Evolutionary conservation across 2,329 filamentous ascomycete species (phyloP).

Genomic region (Ustilaginoidea virens): DNA sequence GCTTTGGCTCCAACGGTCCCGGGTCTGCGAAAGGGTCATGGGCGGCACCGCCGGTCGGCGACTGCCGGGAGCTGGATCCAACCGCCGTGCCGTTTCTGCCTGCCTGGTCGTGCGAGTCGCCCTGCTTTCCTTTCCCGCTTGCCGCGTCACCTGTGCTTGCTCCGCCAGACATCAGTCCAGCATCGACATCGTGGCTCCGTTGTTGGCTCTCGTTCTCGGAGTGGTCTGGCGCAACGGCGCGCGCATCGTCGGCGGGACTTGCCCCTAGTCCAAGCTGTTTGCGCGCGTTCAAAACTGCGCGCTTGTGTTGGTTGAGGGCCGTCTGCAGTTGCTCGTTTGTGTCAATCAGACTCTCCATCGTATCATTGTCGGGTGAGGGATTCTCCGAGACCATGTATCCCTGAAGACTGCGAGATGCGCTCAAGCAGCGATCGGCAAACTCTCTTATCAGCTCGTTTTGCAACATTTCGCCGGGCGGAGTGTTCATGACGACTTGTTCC

Average conservation of each 20-base stretch:
- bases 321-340: conserved; percentile 83
- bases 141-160: conserved; percentile 1
- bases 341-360: conserved; percentile 84
- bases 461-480: conserved; percentile 59
- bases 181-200: not conserved
- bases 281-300: conserved; percentile 51
- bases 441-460: conserved; percentile 82
- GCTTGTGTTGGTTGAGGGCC: conserved; percentile 70
- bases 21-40: conserved; percentile 21
- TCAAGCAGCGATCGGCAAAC: conserved; percentile 74
- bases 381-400: conserved; percentile 68
- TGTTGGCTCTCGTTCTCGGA: conserved; percentile 9
- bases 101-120: conserved; percentile 12
- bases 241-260: conserved; percentile 13
- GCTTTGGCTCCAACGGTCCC: conserved; percentile 4
- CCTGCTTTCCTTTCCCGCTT: conserved; percentile 19
- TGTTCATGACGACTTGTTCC: conserved; percentile 81
- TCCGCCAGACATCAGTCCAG: not conserved
- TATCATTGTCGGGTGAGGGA: conserved; percentile 79
- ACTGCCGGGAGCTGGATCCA: conserved; percentile 11
- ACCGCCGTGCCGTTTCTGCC: conserved; percentile 6
- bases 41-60: conserved; percentile 11
- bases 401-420: conserved; percentile 69
- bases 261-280: conserved; percentile 32
- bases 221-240: conserved; percentile 12